Evolutionary conservation across 768 basidiomycete genomes (phyloP).

Genomic region (Psilocybe sp.): DNA sequence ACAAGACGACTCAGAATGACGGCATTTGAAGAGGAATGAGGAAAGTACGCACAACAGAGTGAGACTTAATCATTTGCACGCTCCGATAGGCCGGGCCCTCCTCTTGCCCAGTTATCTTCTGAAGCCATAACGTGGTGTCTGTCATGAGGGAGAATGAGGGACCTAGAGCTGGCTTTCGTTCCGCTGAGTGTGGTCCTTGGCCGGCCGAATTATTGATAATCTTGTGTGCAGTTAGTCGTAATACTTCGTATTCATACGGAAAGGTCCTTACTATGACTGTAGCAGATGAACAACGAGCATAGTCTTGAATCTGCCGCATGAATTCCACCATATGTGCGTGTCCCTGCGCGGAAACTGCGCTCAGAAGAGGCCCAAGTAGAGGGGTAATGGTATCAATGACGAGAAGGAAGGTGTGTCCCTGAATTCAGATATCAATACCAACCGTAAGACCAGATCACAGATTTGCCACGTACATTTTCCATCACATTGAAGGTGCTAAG

Average conservation of each 20-base stretch:
- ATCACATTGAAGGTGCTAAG: slow-evolving; percentile 40
- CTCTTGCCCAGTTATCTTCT: slow-evolving; percentile 15
- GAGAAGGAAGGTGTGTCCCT: slow-evolving; percentile 36
- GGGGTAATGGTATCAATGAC: slow-evolving; percentile 68
- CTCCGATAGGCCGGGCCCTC: slow-evolving; percentile 4
- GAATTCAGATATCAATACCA: background rate
- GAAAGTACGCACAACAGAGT: slow-evolving; percentile 16
- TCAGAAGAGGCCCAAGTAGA: slow-evolving; percentile 61
- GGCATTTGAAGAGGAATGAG: background rate
- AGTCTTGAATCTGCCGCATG: slow-evolving; percentile 58
- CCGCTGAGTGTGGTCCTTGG: slow-evolving; percentile 15
- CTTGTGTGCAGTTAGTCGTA: slow-evolving; percentile 29
- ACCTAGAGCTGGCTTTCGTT: slow-evolving; percentile 69
- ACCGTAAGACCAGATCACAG: background rate
- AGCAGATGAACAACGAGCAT: slow-evolving; percentile 42
- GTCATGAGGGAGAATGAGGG: slow-evolving; percentile 72
- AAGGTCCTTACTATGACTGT: slow-evolving; percentile 50
- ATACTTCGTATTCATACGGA: background rate
- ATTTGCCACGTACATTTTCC: slow-evolving; percentile 14
- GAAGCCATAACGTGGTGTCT: slow-evolving; percentile 75
- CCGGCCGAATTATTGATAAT: slow-evolving; percentile 58
- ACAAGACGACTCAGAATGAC: background rate
- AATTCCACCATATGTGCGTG: slow-evolving; percentile 73
- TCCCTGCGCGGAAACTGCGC: slow-evolving; percentile 66
- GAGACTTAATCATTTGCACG: slow-evolving; percentile 18